Evolutionary conservation across 1,284 basidiomycete genomes (phyloP), one percentile per base, ranked within the genome.

Genomic region (Austroboletus niveus): DNA sequence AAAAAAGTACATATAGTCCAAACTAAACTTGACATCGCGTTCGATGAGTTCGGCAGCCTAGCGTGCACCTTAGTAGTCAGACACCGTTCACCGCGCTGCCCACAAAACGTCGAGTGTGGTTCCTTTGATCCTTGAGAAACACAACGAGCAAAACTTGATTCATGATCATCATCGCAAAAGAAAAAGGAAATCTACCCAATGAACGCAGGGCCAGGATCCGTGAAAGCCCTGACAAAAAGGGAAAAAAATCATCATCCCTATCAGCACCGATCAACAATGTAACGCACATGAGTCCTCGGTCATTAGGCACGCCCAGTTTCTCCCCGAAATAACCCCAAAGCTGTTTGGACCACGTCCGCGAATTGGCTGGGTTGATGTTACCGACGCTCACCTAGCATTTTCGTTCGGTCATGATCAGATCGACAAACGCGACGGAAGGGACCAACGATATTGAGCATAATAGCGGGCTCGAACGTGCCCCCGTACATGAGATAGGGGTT

Each of bases 381-480:
- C 74, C 78, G 59, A 88, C 64, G 59, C 78, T 81, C 32, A 68
- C 72, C 85, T 86, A 51, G 29, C 20, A 34, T 27, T 45, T 8
- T 30, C 14, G 8, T 15, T 31, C 34, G 12, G 45, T 51, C 45
- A 56, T 32, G 31, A 17, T 24, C 22, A 30, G 44, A 29, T 31
- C 31, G n/a, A 20, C 32, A 45, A 29, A 17, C 9, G 6, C 6
- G 41, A 45, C 15, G 22, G n/a, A 5, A 22, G n/a, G 9, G 36
- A 71, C 81, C 51, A 54, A 87, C 85, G 51, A 85, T 69, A 42
- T 63, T 68, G 55, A 87, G 67, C 46, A 77, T 68, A 63, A 84
- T 78, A 1, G 84, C 81, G 27, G 85, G 85, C 15, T 85, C 84
- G 46, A 84, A 78, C 9, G 77, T 78, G 7, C 84, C 84, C 15